phyloP scores from a whole-genome alignment of 371 early-diverging fungal genomes.

The Blyttiomyces sp. region DNA sequence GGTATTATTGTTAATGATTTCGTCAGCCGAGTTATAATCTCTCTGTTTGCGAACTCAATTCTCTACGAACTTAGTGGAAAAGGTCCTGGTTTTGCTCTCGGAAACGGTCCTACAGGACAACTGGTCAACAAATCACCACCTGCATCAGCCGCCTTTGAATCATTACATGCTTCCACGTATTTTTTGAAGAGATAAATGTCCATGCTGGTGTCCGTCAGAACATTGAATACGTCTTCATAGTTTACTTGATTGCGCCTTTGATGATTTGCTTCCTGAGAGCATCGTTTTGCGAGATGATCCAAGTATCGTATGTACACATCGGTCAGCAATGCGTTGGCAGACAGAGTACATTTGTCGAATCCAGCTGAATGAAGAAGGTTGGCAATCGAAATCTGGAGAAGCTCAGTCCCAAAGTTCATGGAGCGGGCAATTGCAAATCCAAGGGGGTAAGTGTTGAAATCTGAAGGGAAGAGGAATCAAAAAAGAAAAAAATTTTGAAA shows the following conservation, averaged over 20 bases:
- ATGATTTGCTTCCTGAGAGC: constrained; percentile 1
- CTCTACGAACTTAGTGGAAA: constrained; percentile 19
- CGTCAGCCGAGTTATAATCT: no score
- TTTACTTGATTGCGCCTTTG: constrained; percentile 9
- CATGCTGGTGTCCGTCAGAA: constrained; percentile 6
- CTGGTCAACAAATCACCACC: constrained; percentile 6
- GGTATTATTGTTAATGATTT: no score
- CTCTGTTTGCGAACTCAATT: no score
- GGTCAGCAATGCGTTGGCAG: constrained; percentile 11
- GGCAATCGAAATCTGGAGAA: constrained; percentile 9
- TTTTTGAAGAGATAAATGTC: constrained; percentile 9
- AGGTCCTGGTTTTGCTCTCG: constrained; percentile 1
- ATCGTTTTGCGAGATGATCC: constrained; percentile 3
- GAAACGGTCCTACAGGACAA: constrained; percentile 3
- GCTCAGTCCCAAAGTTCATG: no score
- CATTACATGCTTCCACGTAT: constrained; percentile 16
- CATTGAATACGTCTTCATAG: constrained; percentile 18
- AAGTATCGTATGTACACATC: constrained; percentile 19
- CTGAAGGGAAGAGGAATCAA: no score
- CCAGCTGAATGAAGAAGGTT: constrained; percentile 17
- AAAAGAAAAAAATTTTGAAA: no score
- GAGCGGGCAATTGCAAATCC: no score
- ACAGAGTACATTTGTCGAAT: constrained; percentile 13
- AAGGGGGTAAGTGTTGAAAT: no score
- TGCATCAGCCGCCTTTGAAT: constrained; percentile 4